Percentiles rank a stretch among this genome's conserved stretches.
phyloP scores from a whole-genome alignment of 805 yeast species.

The Monosporozyma aquatica region DNA sequence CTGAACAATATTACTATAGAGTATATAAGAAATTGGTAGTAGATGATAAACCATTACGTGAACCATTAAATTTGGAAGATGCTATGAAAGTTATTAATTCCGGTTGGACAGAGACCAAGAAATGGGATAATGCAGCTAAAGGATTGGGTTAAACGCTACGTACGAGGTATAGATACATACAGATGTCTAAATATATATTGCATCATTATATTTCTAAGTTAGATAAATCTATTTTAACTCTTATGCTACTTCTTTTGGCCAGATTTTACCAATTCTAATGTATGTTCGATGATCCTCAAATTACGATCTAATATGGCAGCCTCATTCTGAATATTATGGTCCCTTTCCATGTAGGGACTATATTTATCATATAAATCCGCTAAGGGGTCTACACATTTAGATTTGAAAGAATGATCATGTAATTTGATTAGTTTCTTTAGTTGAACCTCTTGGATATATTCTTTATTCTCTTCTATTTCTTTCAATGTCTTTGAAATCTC shows the following conservation, averaged over 20 bases:
- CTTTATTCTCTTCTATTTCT: constrained; percentile 23
- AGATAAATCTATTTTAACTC: constrained; percentile 2
- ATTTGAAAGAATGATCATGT: constrained; percentile 23
- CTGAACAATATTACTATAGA: constrained; percentile 44
- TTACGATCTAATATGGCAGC: constrained; percentile 68
- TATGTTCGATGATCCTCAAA: constrained; percentile 57
- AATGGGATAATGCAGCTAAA: constrained; percentile 52
- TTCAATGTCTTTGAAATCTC: constrained; percentile 10
- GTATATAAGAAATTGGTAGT: constrained; percentile 65
- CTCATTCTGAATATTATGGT: constrained; percentile 40
- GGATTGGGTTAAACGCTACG: constrained; percentile 1
- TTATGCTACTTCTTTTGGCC: constrained; percentile 6
- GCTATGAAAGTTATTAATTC: constrained; percentile 61
- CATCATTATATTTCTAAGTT: constrained; percentile 1
- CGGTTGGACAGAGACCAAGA: constrained; percentile 76
- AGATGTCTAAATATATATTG: background rate
- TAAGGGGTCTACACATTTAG: constrained; percentile 19
- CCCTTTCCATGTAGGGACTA: constrained; percentile 11
- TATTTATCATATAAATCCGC: constrained; percentile 17
- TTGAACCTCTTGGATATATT: constrained; percentile 22
- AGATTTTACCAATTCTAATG: constrained; percentile 34
- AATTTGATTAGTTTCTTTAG: constrained; percentile 19
- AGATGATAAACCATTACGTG: constrained; percentile 56
- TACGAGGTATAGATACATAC: background rate
- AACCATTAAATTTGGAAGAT: constrained; percentile 66